Evolutionary conservation across 2,329 filamentous ascomycete genomes (phyloP).

Genomic region (Stagonosporopsis tanaceti): DNA sequence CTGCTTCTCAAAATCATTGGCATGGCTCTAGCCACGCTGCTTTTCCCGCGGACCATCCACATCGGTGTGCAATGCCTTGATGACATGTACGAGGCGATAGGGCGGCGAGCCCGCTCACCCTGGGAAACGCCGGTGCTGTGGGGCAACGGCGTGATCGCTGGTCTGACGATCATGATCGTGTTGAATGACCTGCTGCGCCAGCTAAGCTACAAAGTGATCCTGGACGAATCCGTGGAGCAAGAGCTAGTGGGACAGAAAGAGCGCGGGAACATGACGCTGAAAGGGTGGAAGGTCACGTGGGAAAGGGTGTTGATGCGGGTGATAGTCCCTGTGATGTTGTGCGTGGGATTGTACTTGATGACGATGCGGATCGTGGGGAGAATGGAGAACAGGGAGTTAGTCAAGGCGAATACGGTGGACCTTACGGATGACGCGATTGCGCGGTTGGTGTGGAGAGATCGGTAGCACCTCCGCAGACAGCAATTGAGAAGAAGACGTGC

Average conservation of each 20-base stretch:
- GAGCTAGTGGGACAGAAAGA: neutral
- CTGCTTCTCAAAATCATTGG: neutral
- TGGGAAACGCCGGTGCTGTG: constrained; percentile 5
- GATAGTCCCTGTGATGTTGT: neutral
- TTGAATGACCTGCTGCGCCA: neutral
- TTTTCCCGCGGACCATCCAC: constrained; percentile 19
- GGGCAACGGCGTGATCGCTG: neutral
- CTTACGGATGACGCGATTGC: constrained; percentile 5
- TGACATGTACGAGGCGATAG: constrained; percentile 11
- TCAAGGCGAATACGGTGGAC: constrained; percentile 7
- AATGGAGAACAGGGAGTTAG: neutral
- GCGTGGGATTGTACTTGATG: neutral
- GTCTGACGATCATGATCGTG: neutral
- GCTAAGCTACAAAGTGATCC: neutral
- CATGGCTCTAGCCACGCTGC: constrained; percentile 10
- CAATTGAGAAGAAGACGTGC: neutral
- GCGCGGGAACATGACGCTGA: neutral
- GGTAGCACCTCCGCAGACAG: neutral
- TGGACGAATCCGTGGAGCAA: neutral
- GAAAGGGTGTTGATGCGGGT: constrained; percentile 4
- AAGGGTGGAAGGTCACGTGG: constrained; percentile 2
- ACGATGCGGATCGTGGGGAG: neutral
- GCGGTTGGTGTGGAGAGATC: constrained; percentile 9
- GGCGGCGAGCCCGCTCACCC: constrained; percentile 19
- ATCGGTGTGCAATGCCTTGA: constrained; percentile 18